These are phyloP conservation scores for Penicillium corylophilum DNA, from an alignment of 2,329 filamentous ascomycete species.

Conservation along the genomic window DNA sequence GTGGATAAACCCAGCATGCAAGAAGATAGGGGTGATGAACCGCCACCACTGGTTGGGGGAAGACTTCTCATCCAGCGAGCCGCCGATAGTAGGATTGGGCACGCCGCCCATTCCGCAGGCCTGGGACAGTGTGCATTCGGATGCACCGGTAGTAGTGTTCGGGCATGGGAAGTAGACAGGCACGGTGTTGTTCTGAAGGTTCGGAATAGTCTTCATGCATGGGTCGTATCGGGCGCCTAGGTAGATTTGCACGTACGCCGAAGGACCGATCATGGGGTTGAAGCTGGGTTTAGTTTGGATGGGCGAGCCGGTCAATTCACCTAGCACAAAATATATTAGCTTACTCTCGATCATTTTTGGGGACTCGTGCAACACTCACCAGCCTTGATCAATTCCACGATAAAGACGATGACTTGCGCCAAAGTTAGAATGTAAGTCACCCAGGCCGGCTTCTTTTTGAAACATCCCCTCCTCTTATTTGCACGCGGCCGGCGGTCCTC, in stretches of 20 bases:
- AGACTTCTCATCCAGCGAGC: constrained; percentile 55
- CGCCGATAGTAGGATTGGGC: constrained; percentile 59
- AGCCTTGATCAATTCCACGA: constrained; percentile 82
- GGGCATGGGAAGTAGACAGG: constrained; percentile 71
- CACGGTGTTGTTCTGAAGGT: constrained; percentile 38
- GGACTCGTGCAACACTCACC: constrained; percentile 50
- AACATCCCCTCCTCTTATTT: constrained; percentile 50
- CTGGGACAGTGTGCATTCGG: constrained; percentile 69
- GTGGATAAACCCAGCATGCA: constrained; percentile 91
- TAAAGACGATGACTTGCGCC: constrained; percentile 80
- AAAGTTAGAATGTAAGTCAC: constrained; percentile 77
- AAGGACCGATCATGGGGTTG: constrained; percentile 97
- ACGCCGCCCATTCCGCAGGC: constrained; percentile 82
- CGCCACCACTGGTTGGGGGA: constrained; percentile 93
- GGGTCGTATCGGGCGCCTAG: constrained; percentile 92
- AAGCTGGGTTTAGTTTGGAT: constrained; percentile 74
- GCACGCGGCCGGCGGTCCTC: constrained; percentile 15
- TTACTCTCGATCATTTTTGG: background rate
- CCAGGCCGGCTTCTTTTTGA: constrained; percentile 66
- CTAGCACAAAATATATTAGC: constrained; percentile 43
- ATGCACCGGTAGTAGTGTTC: constrained; percentile 64
- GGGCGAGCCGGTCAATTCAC: constrained; percentile 70
- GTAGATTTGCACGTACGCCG: constrained; percentile 85
- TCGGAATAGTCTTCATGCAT: constrained; percentile 78
- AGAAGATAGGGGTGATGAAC: constrained; percentile 92